Percentiles rank a stretch among this genome's conserved stretches.
phyloP scores from a whole-genome alignment of 2,329 filamentous ascomycete genomes.

The Diaporthe humulicola region DNA sequence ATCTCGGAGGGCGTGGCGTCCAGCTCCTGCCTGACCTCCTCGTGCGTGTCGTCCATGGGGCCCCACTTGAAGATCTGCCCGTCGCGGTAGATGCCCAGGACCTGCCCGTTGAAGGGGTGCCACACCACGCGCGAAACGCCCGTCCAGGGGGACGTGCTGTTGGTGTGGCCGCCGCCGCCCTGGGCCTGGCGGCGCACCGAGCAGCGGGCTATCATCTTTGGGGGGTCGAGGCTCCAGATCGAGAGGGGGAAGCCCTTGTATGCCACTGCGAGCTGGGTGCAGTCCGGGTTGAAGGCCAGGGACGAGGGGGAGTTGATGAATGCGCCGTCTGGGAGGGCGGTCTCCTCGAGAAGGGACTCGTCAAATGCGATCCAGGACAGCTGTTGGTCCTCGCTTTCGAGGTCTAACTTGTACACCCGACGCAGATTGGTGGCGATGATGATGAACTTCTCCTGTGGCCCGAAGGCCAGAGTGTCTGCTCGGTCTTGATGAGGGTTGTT shows the following conservation, averaged over 20 bases:
- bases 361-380: constrained; percentile 12
- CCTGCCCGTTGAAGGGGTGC: constrained; percentile 42
- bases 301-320: constrained; percentile 33
- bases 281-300: constrained; percentile 29
- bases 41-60: constrained; percentile 41
- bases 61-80: constrained; percentile 46
- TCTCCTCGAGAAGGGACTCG: constrained; percentile 13
- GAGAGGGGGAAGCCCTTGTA: constrained; percentile 33
- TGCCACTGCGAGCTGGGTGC: constrained; percentile 26
- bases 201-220: constrained; percentile 42
- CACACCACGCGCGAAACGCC: constrained; percentile 41
- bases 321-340: constrained; percentile 11
- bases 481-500: constrained; percentile 18
- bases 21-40: constrained; percentile 40
- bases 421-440: constrained; percentile 17
- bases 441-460: constrained; percentile 21
- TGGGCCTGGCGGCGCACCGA: constrained; percentile 34
- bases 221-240: constrained; percentile 40
- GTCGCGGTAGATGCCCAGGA: constrained; percentile 43
- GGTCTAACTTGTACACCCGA: neutral
- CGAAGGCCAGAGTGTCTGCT: constrained; percentile 5
- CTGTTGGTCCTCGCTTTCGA: neutral
- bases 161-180: constrained; percentile 2
- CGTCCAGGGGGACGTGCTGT: neutral
- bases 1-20: constrained; percentile 29